Evolutionary conservation across 495 filamentous ascomycete genomes (phyloP), one percentile per base, ranked within the genome.

Genomic region (Penicillium salamii): DNA sequence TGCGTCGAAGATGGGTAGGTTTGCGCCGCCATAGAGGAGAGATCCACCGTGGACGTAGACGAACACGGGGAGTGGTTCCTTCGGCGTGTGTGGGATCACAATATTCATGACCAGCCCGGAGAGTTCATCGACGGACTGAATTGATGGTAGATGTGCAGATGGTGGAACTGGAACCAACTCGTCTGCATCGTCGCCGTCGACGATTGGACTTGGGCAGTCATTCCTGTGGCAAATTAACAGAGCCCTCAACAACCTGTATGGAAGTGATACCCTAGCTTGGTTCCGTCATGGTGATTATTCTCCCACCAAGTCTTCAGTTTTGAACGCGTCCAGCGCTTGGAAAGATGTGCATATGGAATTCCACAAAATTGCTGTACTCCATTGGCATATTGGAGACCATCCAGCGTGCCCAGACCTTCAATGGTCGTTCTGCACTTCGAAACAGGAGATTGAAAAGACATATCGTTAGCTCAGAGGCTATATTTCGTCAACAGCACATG

Each of bases 41-140:
- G 65, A 65, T 7, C 65, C 65, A 1, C 65, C 62, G 43, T 67
- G 65, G 1, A 68, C 49, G 32, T 65, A 65, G 19, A 63, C 57
- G 9, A 68, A 54, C 17, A 68, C 59, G 11, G 65, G 62, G 7
- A 57, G 41, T 14, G 17, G 37, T 7, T 51, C 42, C 1, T 42
- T 31, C 15, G 40, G 35, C 2, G 54, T 42, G 3, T 23, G 28
- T 1, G 65, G 62, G n/a, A 61, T 42, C 7, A 59, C 65, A 26
- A 68, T 63, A 21, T 68, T 68, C 57, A 68, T 62, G 1, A 62
- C 59, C 17, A 65, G 57, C 3, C 54, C 61, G 15, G 51, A 53
- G 2, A 67, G 47, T 36, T 67, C 64, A 21, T 67, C 57, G 5
- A 49, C 47, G 14, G 33, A 3, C 2, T 38, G 52, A 0, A 18